These are phyloP conservation scores for Croton setiger DNA, from an alignment of 441 rosid genomes.

Conservation along the genomic window DNA sequence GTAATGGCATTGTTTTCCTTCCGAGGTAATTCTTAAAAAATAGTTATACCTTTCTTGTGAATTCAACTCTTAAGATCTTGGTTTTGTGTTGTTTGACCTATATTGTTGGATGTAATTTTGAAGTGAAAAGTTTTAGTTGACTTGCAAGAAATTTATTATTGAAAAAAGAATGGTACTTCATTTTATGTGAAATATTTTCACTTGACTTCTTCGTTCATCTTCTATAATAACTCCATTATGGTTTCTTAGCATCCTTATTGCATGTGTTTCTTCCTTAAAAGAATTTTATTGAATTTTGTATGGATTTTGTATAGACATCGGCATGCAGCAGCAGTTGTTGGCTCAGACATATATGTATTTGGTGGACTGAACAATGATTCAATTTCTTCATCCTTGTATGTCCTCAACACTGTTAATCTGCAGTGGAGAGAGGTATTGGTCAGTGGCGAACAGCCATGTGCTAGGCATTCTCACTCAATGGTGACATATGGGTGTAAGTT, in stretches of 20 bases:
- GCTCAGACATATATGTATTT: constrained; percentile 64
- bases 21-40: constrained; percentile 50
- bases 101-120: neutral
- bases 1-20: constrained; percentile 54
- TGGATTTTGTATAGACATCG: constrained; percentile 59
- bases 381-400: constrained; percentile 54
- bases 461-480: constrained; percentile 92
- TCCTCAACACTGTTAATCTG: constrained; percentile 48
- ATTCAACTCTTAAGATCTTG: neutral
- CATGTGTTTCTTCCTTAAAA: neutral
- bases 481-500: constrained; percentile 56
- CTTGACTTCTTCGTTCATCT: constrained; percentile 3
- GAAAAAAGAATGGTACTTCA: neutral
- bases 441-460: constrained; percentile 64
- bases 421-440: constrained; percentile 61
- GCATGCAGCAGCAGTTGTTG: constrained; percentile 78
- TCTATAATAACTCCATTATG: neutral
- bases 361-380: constrained; percentile 71
- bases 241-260: constrained; percentile 4
- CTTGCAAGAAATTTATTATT: neutral
- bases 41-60: constrained; percentile 4
- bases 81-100: neutral
- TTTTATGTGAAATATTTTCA: neutral
- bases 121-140: neutral
- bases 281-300: constrained; percentile 5